These are phyloP conservation scores for Metschnikowia arizonensis DNA, from an alignment of 805 yeast species.

Conservation along the genomic window DNA sequence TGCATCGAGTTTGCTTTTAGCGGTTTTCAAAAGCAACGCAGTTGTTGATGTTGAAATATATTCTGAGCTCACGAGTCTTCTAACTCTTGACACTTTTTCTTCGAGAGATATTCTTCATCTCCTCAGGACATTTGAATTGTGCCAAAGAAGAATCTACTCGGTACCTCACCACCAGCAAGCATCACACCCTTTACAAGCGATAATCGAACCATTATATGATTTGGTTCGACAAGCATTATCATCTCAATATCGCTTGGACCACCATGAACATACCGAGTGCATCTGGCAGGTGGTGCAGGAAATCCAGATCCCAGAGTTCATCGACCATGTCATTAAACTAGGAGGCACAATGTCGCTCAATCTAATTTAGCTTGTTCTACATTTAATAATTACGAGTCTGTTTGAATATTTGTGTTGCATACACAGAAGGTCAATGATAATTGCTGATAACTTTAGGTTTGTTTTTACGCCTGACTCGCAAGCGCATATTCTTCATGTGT, in stretches of 20 bases:
- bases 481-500: not conserved
- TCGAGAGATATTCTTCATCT: slow-evolving; percentile 7
- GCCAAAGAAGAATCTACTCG: slow-evolving; percentile 6
- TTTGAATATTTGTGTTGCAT: not conserved
- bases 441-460: not conserved
- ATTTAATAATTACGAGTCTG: not conserved
- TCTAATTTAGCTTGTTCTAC: slow-evolving; percentile 7
- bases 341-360: slow-evolving; percentile 15
- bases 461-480: slow-evolving; percentile 3
- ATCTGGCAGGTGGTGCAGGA: slow-evolving; percentile 15
- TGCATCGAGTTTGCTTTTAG: slow-evolving; percentile 6
- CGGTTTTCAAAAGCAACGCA: slow-evolving; percentile 1
- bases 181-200: slow-evolving; percentile 6
- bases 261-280: slow-evolving; percentile 1
- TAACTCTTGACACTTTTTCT: not conserved
- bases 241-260: slow-evolving; percentile 3
- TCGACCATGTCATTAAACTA: slow-evolving; percentile 12
- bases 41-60: not conserved
- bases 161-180: slow-evolving; percentile 8
- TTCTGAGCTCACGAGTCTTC: not conserved
- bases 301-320: slow-evolving; percentile 16
- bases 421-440: not conserved
- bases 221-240: slow-evolving; percentile 3
- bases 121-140: slow-evolving; percentile 9
- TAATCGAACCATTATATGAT: slow-evolving; percentile 5